These are phyloP conservation scores for Geranium brycei DNA, from an alignment of 345 rosid species.

Conservation along the genomic window DNA sequence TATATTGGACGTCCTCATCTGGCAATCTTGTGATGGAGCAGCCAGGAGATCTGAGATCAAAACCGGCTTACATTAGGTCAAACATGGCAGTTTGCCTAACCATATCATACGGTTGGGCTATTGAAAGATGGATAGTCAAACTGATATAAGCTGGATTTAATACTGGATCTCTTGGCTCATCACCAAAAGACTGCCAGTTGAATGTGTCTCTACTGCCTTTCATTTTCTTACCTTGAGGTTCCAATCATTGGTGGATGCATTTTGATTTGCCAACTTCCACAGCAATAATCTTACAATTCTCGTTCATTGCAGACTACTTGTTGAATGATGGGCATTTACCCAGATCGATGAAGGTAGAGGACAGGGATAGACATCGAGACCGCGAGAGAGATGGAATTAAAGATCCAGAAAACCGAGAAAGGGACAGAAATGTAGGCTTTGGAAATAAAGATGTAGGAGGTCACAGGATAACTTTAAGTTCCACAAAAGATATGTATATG, in stretches of 20 bases:
- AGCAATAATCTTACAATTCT: neutral
- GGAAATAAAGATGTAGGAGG: conserved; percentile 40
- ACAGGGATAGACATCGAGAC: conserved; percentile 31
- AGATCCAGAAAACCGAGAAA: conserved; percentile 57
- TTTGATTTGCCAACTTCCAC: neutral
- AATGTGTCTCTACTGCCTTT: neutral
- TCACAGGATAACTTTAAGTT: conserved; percentile 36
- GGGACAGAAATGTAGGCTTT: conserved; percentile 46
- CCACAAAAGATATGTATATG: conserved; percentile 64
- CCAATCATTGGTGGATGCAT: neutral
- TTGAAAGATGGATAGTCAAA: neutral
- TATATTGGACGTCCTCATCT: neutral
- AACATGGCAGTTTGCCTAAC: neutral
- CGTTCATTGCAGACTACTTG: conserved; percentile 30
- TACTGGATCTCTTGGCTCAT: neutral
- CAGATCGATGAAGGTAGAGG: conserved; percentile 57
- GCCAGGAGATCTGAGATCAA: too few species aligned
- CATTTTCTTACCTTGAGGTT: neutral
- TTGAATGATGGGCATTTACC: conserved; percentile 56
- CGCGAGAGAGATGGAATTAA: conserved; percentile 43
- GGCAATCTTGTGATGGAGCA: neutral
- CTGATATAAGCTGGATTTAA: neutral
- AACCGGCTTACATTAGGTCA: too few species aligned
- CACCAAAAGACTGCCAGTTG: neutral
- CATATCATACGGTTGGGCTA: neutral